A percentile compares a stretch with the other conserved stretches of the same genome.
Conservation (phyloP, 1,284 basidiomycete genomes). For the Puccinia horiana region DNA sequence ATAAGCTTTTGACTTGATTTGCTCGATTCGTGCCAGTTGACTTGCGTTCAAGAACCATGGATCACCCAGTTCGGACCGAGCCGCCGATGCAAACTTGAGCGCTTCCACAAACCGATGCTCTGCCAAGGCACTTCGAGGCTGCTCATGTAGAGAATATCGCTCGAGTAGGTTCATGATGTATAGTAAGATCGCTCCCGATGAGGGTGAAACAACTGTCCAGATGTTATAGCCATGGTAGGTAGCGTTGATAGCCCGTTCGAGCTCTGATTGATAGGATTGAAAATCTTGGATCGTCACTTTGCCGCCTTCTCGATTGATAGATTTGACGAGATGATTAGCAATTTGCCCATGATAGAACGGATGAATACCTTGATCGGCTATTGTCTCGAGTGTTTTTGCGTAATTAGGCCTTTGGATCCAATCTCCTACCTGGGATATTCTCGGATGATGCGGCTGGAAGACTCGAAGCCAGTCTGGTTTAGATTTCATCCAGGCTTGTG, state of each 20-base stretch:
- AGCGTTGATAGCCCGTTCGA: slow-evolving; percentile 73
- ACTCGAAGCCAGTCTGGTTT: slow-evolving; percentile 70
- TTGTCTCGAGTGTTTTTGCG: slow-evolving; percentile 53
- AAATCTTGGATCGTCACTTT: slow-evolving; percentile 74
- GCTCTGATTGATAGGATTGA: slow-evolving; percentile 69
- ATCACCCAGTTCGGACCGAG: slow-evolving; percentile 78
- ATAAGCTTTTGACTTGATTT: slow-evolving; percentile 11
- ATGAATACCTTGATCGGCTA: slow-evolving; percentile 54
- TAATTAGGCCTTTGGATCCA: slow-evolving; percentile 53
- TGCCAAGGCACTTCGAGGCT: slow-evolving; percentile 65
- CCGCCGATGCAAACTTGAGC: slow-evolving; percentile 69
- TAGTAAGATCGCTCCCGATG: slow-evolving; percentile 75
- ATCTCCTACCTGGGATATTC: slow-evolving; percentile 50
- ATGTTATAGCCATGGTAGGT: slow-evolving; percentile 73
- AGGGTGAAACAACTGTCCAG: slow-evolving; percentile 80
- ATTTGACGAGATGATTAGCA: slow-evolving; percentile 71
- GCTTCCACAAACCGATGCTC: slow-evolving; percentile 73
- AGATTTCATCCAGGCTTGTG: neutral
- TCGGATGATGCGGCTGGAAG: slow-evolving; percentile 12
- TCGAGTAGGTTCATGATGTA: slow-evolving; percentile 79
- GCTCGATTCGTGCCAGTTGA: neutral
- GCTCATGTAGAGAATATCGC: slow-evolving; percentile 64
- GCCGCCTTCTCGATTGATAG: slow-evolving; percentile 72
- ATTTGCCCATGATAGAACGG: slow-evolving; percentile 67
- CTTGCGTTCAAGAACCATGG: slow-evolving; percentile 57